Conservation (phyloP, 2,329 filamentous ascomycete species). For the Tolypocladium album region DNA sequence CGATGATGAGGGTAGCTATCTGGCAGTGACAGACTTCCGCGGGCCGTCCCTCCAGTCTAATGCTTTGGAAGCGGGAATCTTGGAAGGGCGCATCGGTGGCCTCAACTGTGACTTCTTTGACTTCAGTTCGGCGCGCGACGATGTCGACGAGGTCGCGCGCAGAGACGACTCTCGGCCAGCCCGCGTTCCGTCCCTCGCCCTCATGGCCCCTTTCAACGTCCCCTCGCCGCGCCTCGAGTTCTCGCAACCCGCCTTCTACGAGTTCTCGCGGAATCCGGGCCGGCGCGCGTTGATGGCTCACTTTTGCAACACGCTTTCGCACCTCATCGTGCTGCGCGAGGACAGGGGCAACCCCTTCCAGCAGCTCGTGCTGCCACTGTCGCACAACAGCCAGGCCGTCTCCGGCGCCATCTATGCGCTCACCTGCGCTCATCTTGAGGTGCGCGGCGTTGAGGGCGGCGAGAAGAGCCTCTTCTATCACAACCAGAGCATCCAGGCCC, state of each 20-base stretch:
- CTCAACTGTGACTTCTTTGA: not conserved
- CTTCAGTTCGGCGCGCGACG: not conserved
- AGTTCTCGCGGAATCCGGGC: conserved; percentile 44
- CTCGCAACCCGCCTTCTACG: conserved; percentile 39
- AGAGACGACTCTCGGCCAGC: not conserved
- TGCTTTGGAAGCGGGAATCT: not conserved
- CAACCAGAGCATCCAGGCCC: conserved; percentile 45
- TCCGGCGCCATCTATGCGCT: conserved; percentile 80
- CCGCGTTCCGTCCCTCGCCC: conserved; percentile 12
- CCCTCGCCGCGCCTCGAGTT: conserved; percentile 35
- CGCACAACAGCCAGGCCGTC: conserved; percentile 44
- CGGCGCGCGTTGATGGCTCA: conserved; percentile 48
- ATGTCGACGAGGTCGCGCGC: not conserved
- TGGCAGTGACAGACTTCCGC: not conserved
- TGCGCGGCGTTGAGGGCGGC: conserved; percentile 38
- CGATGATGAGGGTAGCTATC: not conserved
- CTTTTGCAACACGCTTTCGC: conserved; percentile 53
- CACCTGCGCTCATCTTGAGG: conserved; percentile 74
- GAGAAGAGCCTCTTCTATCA: conserved; percentile 51
- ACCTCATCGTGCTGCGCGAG: conserved; percentile 54
- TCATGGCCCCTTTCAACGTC: conserved; percentile 9
- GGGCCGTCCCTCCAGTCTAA: not conserved
- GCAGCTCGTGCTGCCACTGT: conserved; percentile 50
- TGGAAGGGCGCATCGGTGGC: not conserved
- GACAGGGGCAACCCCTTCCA: conserved; percentile 53